Evolutionary conservation across 805 yeast species (phyloP), one percentile per base, ranked within the genome.

Genomic region (Metschnikowia amazonensis): DNA sequence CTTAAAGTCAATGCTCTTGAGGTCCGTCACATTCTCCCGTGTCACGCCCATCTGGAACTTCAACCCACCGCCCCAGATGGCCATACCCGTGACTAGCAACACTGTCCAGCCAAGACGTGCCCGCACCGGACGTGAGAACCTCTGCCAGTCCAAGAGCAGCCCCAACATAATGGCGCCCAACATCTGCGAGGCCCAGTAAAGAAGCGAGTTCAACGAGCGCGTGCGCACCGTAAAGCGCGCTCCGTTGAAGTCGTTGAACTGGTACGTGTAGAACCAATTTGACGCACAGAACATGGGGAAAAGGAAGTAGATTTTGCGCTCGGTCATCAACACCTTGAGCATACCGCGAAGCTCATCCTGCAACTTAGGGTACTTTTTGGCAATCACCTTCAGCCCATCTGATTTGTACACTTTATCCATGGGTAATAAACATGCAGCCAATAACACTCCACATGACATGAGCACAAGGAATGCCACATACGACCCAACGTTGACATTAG

Each of bases 251-350:
- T 76, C 79, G 59, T 79, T 79, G 56, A 77, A 80, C 63, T 81
- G 84, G 62, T 81, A 81, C 37, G 84, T 77, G 69, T 79, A 79
- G 66, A 79, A 81, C 81, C 81, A 81, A 67, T 81, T 81, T 30
- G 85, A 77, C 24, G 82, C 72, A 52, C 77, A 75, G 60, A 80
- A 81, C 77, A 79, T 72, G 36, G 86, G 86, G 70, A 81, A 75
- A 59, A 79, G 55, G 21, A 75, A 60, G 39, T 73, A 57, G 42
- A 80, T 74, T 58, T 63, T 67, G 39, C 77, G 77, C 53, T 74
- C 75, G 20, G 49, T 51, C 44, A 54, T 58, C 49, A 76, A 64
- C 40, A 70, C 60, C 35, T 57, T 55, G 49, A 59, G 59, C 54
- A 79, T 65, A 36, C 68, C 77, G 13, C 52, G 47, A 36, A 79